These are phyloP conservation scores for Glycine tomentella DNA, from an alignment of 306 rosid species.

Conservation along the genomic window DNA sequence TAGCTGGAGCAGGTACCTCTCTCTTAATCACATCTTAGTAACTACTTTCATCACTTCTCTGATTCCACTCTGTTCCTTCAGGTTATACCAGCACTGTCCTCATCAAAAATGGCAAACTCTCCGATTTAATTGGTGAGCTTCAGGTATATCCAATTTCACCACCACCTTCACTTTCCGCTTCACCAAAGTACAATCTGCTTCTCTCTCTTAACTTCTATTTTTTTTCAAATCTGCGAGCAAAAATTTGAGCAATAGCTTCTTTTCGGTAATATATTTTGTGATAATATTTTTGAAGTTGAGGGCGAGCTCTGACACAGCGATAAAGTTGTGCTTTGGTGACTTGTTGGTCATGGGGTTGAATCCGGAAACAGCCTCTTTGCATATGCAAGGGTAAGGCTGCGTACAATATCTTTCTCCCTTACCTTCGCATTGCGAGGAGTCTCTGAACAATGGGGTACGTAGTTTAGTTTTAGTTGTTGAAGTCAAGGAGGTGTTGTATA, in stretches of 20 bases:
- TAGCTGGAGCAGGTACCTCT: slow-evolving; percentile 74
- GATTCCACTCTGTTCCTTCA: slow-evolving; percentile 43
- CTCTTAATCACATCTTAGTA: neutral
- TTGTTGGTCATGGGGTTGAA: too few relatives aligned
- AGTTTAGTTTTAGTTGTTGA: neutral
- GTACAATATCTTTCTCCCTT: too few relatives aligned
- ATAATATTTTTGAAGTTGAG: neutral
- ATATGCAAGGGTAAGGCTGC: too few relatives aligned
- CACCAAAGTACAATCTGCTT: neutral
- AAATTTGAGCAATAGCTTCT: neutral
- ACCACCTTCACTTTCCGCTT: slow-evolving; percentile 4
- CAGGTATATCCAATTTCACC: slow-evolving; percentile 63
- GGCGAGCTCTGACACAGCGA: too few relatives aligned
- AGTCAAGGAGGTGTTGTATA: neutral
- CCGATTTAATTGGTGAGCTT: slow-evolving; percentile 77
- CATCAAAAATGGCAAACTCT: slow-evolving; percentile 71
- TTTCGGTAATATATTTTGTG: neutral
- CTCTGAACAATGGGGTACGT: too few relatives aligned
- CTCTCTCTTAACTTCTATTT: neutral
- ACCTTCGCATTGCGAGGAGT: too few relatives aligned
- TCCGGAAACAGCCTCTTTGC: too few relatives aligned
- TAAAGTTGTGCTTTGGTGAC: too few relatives aligned
- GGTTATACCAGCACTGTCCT: slow-evolving; percentile 85
- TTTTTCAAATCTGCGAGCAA: neutral
- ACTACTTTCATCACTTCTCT: slow-evolving; percentile 19